Conservation (phyloP, 2,329 filamentous ascomycete species). For the Blastomyces percursus region DNA sequence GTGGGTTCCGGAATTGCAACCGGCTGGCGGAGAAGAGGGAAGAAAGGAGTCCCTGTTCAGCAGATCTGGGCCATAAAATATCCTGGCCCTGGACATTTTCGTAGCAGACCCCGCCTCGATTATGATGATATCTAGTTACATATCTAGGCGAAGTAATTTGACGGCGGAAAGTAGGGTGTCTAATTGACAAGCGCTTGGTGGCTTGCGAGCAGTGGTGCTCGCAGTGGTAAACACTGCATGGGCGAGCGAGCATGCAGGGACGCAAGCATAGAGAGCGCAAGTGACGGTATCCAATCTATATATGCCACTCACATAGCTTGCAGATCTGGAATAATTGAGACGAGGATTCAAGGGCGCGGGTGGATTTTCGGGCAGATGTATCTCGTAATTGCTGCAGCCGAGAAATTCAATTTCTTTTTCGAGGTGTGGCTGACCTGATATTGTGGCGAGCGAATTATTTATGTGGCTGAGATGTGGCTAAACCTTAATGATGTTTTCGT, state of each 20-base stretch:
- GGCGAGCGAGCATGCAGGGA: constrained; percentile 30
- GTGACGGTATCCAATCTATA: neutral
- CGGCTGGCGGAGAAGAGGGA: neutral
- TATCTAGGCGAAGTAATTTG: neutral
- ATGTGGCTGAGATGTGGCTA: constrained; percentile 3
- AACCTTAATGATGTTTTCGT: neutral
- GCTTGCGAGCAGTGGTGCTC: neutral
- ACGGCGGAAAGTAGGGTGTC: neutral
- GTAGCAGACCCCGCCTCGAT: neutral
- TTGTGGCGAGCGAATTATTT: too few species aligned
- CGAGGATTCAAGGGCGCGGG: neutral
- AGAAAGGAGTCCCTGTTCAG: neutral
- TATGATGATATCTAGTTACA: neutral
- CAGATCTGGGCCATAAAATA: neutral
- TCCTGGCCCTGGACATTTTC: neutral
- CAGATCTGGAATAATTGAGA: neutral
- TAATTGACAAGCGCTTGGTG: neutral
- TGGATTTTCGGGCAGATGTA: neutral
- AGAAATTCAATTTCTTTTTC: neutral
- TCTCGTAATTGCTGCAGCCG: neutral
- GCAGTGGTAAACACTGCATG: constrained; percentile 21
- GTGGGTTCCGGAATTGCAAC: neutral
- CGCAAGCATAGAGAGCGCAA: constrained; percentile 15
- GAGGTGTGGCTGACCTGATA: neutral
- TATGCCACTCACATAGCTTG: constrained; percentile 3